Evolutionary conservation across 106 monocot genomes (phyloP), one percentile per base, ranked within the genome.

Genomic region (Acanthochlamys bracteata): DNA sequence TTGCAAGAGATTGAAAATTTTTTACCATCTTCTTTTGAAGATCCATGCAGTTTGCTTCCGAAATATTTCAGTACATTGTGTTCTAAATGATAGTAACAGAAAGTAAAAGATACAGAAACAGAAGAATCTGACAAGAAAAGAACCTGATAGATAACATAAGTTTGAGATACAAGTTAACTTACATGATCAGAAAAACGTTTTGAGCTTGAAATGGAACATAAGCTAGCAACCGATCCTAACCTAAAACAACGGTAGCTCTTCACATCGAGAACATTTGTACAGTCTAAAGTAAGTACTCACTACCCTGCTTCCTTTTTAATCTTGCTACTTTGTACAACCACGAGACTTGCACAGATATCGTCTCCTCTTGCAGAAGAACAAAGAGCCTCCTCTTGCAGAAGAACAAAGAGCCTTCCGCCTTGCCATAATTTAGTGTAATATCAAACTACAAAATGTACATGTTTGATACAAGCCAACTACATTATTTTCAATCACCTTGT

Each of bases 371-470:
- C 54, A 49, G 24, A 57, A 63, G 42, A 63, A 68, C 61, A n/a
- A 75, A 45, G 63, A 23, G 55, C 60, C 57, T 13, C 11, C 22
- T 21, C 39, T 33, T 33, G 39, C 54, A 49, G 24, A 57, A 63
- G 42, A 63, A 68, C 61, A n/a, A 75, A 45, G 63, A 23, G 55
- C 60, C 57, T 13, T 13, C 22, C 11, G 24, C 42, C 6, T 59
- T 24, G 7, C 10, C 47, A 41, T 63, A 17, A 43, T 45, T 45
- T 43, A 43, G 43, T 74, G 63, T 68, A 43, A 60, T 59, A 47
- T 60, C 25, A 66, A 52, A 71, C 71, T 77, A 77, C 66, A 71
- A 25, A 77, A 76, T 77, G 41, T 77, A 77, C 77, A 77, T 27
- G 60, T 76, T 66, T 16, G 59, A 60, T 67, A 71, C 66, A 71